These are phyloP conservation scores for Paecilomyces sp. DNA, from an alignment of 2,329 filamentous ascomycete species.

Conservation along the genomic window DNA sequence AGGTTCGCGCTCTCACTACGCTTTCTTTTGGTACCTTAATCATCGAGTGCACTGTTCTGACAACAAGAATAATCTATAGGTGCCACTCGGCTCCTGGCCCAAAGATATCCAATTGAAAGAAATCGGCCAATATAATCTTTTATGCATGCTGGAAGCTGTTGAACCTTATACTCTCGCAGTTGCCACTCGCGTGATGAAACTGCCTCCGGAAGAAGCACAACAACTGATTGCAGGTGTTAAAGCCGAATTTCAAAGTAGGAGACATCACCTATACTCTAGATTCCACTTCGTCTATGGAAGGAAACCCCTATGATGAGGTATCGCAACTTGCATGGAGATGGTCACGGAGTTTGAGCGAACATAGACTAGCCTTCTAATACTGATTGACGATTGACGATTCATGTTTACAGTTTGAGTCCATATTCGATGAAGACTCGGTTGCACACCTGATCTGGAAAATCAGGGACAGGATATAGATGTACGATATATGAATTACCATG, in stretches of 20 bases:
- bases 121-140: conserved; percentile 31
- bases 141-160: conserved; percentile 13
- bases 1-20: conserved; percentile 5
- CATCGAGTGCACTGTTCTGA: background rate
- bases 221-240: conserved; percentile 21
- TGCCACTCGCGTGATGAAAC: conserved; percentile 17
- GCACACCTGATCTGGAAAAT: too few relatives aligned
- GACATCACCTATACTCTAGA: conserved; percentile 18
- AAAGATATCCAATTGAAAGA: conserved; percentile 20
- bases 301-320: conserved; percentile 1
- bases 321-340: background rate
- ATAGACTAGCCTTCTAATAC: too few relatives aligned
- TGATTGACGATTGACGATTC: too few relatives aligned
- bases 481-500: too few relatives aligned
- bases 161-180: conserved; percentile 15
- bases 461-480: too few relatives aligned
- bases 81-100: conserved; percentile 24
- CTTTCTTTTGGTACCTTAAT: background rate
- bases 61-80: conserved; percentile 6
- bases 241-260: conserved; percentile 17
- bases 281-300: conserved; percentile 8
- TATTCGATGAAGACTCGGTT: too few relatives aligned
- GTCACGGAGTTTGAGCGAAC: too few relatives aligned
- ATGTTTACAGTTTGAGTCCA: too few relatives aligned
- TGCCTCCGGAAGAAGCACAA: conserved; percentile 18